Base-by-base conservation (phyloP, 805 yeast species). In the Candida nitratophila region DNA sequence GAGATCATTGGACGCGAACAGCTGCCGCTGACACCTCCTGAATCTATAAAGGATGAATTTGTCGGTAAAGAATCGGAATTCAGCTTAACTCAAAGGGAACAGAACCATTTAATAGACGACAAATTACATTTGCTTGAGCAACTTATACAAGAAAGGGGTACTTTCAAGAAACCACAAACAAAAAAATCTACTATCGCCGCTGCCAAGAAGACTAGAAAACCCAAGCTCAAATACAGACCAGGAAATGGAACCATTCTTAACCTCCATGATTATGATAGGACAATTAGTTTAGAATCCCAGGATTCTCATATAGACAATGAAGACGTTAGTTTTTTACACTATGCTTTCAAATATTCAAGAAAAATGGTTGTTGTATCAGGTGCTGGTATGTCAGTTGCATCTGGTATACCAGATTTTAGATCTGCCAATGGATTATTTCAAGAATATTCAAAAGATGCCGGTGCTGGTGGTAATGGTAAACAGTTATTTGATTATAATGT, bases 311-410 rank as follows among this genome's bases (percentile, higher is more conserved):
- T 66, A 2, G 68, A 65, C 34, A 47, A 65, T 16, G 65, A 64
- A 21, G 74, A 74, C 45, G 60, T 78, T 12, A 66, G 71, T 8
- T 75, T 79, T 47, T 53, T 81, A 22, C 71, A 70, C 44, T 74
- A 77, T 57, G 77, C 79, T 0, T 56, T 81, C 21, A 60, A 58
- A 30, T 70, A 82, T 51, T 71, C 90, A 27, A 76, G 72, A 50
- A 73, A 74, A 48, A 66, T 82, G 27, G 71, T 86, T 2, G 76
- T 83, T 26, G 72, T 89, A 26, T 77, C 90, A 1, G 97, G 97
- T 11, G 97, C 97, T 16, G 96, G 96, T 3, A 77, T 86, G 17
- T 86, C 96, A 12, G 93, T 90, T 43, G 83, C 85, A 26, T 87
- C 95, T 1, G 96, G 96, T 4, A 89, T 88, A 34, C 96, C 96